phyloP scores from a whole-genome alignment of 1,139 yeast genomes.

The Kazachstania sp. region DNA sequence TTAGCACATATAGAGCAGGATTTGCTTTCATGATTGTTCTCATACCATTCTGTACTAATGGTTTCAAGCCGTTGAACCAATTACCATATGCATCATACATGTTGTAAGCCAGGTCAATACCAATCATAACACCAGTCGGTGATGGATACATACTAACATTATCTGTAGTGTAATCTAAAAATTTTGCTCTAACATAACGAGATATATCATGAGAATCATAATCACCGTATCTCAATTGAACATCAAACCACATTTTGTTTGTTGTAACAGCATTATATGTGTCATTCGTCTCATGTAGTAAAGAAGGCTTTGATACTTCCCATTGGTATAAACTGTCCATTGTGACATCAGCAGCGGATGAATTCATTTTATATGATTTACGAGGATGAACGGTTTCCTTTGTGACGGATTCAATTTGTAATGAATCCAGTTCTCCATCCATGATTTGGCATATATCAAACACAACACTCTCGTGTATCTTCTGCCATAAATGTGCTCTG shows the following conservation, averaged over 20 bases:
- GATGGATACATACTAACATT: conserved; percentile 82
- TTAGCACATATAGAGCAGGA: conserved; percentile 82
- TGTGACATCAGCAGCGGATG: conserved; percentile 88
- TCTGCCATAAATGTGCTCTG: conserved; percentile 98
- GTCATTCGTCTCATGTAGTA: conserved; percentile 57
- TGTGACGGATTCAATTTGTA: conserved; percentile 78
- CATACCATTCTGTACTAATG: conserved; percentile 86
- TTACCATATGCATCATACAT: conserved; percentile 95
- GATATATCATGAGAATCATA: conserved; percentile 96
- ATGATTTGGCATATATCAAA: conserved; percentile 88
- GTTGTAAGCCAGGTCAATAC: conserved; percentile 89
- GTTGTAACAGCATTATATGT: conserved; percentile 37
- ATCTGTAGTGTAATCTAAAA: conserved; percentile 85
- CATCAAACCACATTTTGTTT: conserved; percentile 88
- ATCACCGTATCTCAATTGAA: conserved; percentile 92
- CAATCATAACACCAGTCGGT: conserved; percentile 85
- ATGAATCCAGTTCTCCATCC: conserved; percentile 75
- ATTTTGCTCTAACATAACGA: conserved; percentile 87
- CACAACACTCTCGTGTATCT: conserved; percentile 92
- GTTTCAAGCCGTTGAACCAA: conserved; percentile 94
- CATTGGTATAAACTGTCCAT: conserved; percentile 70
- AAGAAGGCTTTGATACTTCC: conserved; percentile 78
- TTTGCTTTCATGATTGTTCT: conserved; percentile 89
- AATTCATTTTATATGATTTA: conserved; percentile 94
- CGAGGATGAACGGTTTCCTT: conserved; percentile 95